These are phyloP conservation scores for Beverwykella pulmonaria DNA, from an alignment of 495 filamentous ascomycete genomes.

Conservation along the genomic window DNA sequence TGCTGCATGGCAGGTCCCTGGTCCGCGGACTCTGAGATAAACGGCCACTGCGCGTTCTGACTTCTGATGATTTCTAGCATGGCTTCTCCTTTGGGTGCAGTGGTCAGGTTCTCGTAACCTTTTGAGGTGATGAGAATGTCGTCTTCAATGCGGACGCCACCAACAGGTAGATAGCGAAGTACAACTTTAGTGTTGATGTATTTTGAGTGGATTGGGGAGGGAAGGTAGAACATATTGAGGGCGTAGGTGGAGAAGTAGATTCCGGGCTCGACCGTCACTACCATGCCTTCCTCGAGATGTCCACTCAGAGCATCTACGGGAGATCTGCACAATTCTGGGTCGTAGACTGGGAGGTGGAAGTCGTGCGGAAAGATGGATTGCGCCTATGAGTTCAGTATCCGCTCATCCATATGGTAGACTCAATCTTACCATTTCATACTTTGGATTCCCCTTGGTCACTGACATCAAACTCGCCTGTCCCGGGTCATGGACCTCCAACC, in stretches of 20 bases:
- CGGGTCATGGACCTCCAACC: constrained; percentile 85
- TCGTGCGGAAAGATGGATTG: constrained; percentile 29
- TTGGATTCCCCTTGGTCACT: constrained; percentile 38
- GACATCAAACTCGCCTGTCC: constrained; percentile 48
- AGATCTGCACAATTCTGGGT: constrained; percentile 25
- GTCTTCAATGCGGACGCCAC: constrained; percentile 91
- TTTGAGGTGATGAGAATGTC: constrained; percentile 78
- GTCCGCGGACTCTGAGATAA: constrained; percentile 11
- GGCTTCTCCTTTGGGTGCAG: constrained; percentile 75
- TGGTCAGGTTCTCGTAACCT: constrained; percentile 82
- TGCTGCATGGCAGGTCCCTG: background rate
- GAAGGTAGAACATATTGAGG: constrained; percentile 64
- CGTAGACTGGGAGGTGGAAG: constrained; percentile 35
- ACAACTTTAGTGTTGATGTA: constrained; percentile 77
- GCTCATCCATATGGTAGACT: no score
- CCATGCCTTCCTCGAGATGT: constrained; percentile 66
- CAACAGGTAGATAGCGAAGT: constrained; percentile 72
- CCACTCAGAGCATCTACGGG: constrained; percentile 24
- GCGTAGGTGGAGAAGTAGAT: constrained; percentile 72
- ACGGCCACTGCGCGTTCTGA: constrained; percentile 14
- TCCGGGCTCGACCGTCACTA: constrained; percentile 87
- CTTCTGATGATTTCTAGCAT: constrained; percentile 62
- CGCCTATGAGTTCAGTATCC: constrained; percentile 8
- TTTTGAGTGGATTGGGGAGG: constrained; percentile 59
- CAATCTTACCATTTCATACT: constrained; percentile 21